Evolutionary conservation across 2,329 filamentous ascomycete genomes (phyloP).

Genomic region (Colletotrichum chlorophyti): DNA sequence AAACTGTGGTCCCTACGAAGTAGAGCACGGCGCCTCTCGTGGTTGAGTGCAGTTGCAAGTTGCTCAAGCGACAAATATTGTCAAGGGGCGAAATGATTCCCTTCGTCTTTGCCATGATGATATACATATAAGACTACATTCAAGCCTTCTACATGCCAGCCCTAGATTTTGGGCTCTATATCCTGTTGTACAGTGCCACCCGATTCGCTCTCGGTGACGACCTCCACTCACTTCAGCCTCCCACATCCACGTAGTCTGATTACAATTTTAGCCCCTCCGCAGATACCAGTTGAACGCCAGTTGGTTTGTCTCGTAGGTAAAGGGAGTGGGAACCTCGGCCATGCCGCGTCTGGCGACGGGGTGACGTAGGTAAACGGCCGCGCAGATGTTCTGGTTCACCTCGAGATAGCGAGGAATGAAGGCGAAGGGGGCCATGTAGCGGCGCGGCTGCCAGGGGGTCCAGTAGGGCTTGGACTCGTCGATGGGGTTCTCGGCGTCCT

Average conservation of each 20-base stretch:
- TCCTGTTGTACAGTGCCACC: constrained; percentile 27
- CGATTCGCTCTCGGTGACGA: not conserved
- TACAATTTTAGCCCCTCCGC: constrained; percentile 68
- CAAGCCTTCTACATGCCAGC: constrained; percentile 19
- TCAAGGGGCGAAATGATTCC: not conserved
- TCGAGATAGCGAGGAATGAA: constrained; percentile 96
- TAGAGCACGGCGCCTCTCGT: no score
- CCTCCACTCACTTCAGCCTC: not conserved
- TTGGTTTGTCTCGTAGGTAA: constrained; percentile 72
- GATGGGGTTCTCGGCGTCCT: constrained; percentile 76
- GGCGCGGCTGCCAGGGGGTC: constrained; percentile 87
- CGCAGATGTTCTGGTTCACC: constrained; percentile 96
- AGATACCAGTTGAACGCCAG: constrained; percentile 96
- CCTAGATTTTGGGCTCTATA: constrained; percentile 20
- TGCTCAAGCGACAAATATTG: no score
- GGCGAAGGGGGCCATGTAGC: constrained; percentile 90
- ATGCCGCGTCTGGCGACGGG: constrained; percentile 84
- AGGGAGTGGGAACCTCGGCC: constrained; percentile 87
- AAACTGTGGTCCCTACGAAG: no score
- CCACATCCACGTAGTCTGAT: not conserved
- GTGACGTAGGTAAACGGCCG: constrained; percentile 93
- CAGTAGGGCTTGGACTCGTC: constrained; percentile 83
- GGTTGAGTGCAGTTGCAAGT: no score
- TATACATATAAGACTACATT: constrained; percentile 21
- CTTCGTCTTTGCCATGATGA: constrained; percentile 14